These are phyloP conservation scores for Aspergillus panamensis DNA, from an alignment of 495 filamentous ascomycete species.

Conservation along the genomic window DNA sequence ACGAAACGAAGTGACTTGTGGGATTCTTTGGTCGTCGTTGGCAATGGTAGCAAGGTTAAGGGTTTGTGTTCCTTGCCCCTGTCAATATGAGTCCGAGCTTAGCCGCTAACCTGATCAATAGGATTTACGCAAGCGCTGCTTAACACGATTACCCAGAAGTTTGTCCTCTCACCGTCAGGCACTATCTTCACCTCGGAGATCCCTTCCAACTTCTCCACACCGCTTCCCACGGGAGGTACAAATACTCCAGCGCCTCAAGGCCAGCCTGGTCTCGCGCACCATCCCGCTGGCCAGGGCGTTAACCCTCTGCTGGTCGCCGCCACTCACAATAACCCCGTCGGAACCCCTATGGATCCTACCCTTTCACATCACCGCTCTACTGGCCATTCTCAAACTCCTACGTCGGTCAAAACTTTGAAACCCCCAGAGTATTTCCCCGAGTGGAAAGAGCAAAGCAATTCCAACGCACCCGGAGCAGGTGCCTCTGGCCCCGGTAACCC, in stretches of 20 bases:
- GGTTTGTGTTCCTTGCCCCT: slow-evolving; percentile 44
- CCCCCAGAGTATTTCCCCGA: slow-evolving; percentile 88
- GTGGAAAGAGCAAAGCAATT: slow-evolving; percentile 75
- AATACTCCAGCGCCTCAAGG: slow-evolving; percentile 77
- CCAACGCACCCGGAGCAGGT: slow-evolving; percentile 38
- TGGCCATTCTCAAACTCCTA: slow-evolving; percentile 83
- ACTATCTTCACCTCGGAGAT: slow-evolving; percentile 98
- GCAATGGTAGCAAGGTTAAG: slow-evolving; percentile 79
- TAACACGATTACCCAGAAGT: slow-evolving; percentile 71
- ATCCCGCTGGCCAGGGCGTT: slow-evolving; percentile 57
- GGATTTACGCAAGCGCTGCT: slow-evolving; percentile 85
- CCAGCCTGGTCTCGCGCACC: slow-evolving; percentile 39
- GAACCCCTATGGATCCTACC: slow-evolving; percentile 34
- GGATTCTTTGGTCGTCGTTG: slow-evolving; percentile 84
- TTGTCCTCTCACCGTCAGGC: slow-evolving; percentile 84
- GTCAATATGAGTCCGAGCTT: neutral
- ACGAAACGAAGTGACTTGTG: slow-evolving; percentile 79
- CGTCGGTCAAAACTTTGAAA: slow-evolving; percentile 71
- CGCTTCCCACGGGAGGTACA: slow-evolving; percentile 83
- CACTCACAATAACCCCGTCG: slow-evolving; percentile 63
- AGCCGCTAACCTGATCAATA: slow-evolving; percentile 25
- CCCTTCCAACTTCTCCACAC: slow-evolving; percentile 84
- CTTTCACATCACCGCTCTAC: slow-evolving; percentile 57
- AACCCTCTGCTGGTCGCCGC: slow-evolving; percentile 93
- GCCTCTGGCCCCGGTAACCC: slow-evolving; percentile 22